Evolutionary conservation across 495 filamentous ascomycete species (phyloP), one percentile per base, ranked within the genome.

Genomic region (Chaetomium tenue): DNA sequence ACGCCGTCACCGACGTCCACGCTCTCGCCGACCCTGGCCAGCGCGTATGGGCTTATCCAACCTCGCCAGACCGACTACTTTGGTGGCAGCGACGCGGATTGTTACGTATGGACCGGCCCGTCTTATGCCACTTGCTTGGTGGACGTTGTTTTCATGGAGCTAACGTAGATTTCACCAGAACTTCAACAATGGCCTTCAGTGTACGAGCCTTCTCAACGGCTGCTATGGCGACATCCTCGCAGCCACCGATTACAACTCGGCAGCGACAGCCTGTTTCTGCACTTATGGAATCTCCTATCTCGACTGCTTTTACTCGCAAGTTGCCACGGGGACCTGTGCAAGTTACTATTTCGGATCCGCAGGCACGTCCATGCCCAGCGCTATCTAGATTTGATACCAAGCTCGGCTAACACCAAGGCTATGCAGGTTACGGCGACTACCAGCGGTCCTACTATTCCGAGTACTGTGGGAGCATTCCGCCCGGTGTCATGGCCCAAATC

Each of bases 211-310:
- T 60, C 16, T 72, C 16, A 64, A n/a, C 39, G 20, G 42, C 40
- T 70, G 70, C 64, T 60, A 59, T 26, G 40, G 20, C 16, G 59
- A 28, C 51, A 28, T 58, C 12, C 25, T 30, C 30, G 20, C 30
- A 16, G 53, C 33, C 16, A 57, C 54, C 58, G 22, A 62, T 53
- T 47, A 61, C 28, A 33, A 33, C 22, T 11, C n/a, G 13, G 60
- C 33, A 12, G 42, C 22, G 40, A 58, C 46, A 1, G 53, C 61
- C 7, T 73, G 69, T 25, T 59, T 60, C 54, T 74, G 71, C 63
- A 59, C 23, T 25, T 65, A 65, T 52, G 69, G 69, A 47, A 59
- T 66, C 30, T 28, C 57, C 37, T 71, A 69, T 40, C 63, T 70
- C 2, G 53, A 68, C 58, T 71, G 67, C 54, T 61, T 52, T 56